phyloP scores from a whole-genome alignment of 257 asterid species.

The Jaltomata sinuosa region DNA sequence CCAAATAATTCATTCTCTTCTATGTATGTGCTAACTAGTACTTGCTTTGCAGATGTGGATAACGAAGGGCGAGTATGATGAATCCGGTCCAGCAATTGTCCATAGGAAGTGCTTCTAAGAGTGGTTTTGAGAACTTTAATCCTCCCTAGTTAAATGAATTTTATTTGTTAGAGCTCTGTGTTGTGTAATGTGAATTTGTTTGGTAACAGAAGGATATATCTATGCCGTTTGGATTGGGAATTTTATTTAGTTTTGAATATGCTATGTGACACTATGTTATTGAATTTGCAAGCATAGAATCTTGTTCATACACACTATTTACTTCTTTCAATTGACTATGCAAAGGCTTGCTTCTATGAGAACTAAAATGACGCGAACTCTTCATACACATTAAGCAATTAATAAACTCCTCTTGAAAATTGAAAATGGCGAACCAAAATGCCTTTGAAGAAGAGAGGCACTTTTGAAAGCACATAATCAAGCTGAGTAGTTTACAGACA shows the following conservation, averaged over 20 bases:
- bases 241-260: background rate
- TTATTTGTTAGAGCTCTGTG: background rate
- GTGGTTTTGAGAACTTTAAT: background rate
- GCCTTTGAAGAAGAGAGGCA: too few relatives aligned
- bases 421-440: too few relatives aligned
- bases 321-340: too few relatives aligned
- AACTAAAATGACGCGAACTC: too few relatives aligned
- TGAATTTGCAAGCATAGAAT: background rate
- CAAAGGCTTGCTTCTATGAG: too few relatives aligned
- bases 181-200: background rate
- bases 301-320: background rate
- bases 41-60: slow-evolving; percentile 4
- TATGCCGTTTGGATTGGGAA: background rate
- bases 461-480: too few relatives aligned
- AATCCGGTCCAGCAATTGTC: slow-evolving; percentile 7
- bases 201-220: background rate
- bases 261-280: background rate
- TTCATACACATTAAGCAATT: too few relatives aligned
- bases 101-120: slow-evolving; percentile 8
- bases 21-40: background rate
- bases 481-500: too few relatives aligned
- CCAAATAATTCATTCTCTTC: background rate
- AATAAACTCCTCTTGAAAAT: too few relatives aligned
- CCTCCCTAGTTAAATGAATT: background rate
- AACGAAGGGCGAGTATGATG: slow-evolving; percentile 2